phyloP scores from a whole-genome alignment of 2,329 filamentous ascomycete species.

The Aspergillus fumigatus region DNA sequence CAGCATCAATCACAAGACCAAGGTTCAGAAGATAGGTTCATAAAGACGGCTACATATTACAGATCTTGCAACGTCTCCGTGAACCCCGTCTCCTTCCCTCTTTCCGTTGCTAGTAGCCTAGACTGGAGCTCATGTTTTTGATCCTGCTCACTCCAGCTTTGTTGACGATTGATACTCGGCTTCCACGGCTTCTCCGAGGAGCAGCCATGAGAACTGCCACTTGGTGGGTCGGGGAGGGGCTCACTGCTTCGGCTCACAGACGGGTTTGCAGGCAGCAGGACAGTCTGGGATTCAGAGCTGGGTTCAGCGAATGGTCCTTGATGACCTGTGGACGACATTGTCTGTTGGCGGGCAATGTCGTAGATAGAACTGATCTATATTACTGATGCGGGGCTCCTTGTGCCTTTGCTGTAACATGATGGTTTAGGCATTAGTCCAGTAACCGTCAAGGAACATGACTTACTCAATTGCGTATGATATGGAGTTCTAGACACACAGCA shows the following conservation, averaged over 20 bases:
- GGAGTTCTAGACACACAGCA: not conserved
- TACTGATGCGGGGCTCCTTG: not conserved
- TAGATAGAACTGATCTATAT: not conserved
- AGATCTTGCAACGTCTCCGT: slow-evolving; percentile 47
- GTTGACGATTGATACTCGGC: slow-evolving; percentile 25
- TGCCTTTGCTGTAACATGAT: not conserved
- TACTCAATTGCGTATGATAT: not conserved
- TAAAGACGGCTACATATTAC: not conserved
- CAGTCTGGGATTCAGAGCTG: slow-evolving; percentile 4
- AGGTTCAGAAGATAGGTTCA: not conserved
- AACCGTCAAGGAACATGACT: not conserved
- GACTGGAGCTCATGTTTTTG: slow-evolving; percentile 54
- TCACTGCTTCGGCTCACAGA: not conserved
- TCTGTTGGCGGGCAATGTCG: not conserved
- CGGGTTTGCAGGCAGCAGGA: slow-evolving; percentile 4
- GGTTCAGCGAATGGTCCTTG: slow-evolving; percentile 6
- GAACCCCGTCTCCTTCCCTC: slow-evolving; percentile 53
- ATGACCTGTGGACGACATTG: slow-evolving; percentile 9
- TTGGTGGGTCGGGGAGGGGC: not conserved
- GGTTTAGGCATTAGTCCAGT: not conserved
- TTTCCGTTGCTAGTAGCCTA: slow-evolving; percentile 25
- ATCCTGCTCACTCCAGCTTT: slow-evolving; percentile 45
- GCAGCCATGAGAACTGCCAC: not conserved
- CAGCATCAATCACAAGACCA: not conserved
- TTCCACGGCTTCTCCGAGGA: slow-evolving; percentile 23